These are phyloP conservation scores for Farysia itapuensis DNA, from an alignment of 1,284 basidiomycete species.

Conservation along the genomic window DNA sequence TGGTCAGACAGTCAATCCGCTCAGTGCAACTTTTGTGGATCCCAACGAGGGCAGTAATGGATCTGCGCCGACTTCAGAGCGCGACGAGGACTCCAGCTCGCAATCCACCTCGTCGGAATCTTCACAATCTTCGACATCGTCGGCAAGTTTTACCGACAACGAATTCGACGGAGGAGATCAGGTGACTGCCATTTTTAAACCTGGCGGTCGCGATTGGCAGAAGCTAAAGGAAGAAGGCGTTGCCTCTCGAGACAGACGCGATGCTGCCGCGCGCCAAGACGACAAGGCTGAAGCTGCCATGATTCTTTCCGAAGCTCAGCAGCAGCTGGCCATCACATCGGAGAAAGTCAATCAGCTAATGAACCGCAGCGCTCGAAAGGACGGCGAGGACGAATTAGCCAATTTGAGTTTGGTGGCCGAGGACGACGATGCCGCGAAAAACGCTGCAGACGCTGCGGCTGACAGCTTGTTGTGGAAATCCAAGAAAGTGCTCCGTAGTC, in stretches of 20 bases:
- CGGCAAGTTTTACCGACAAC: constrained; percentile 20
- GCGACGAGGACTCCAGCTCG: constrained; percentile 10
- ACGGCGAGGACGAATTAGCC: constrained; percentile 43
- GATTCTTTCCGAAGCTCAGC: constrained; percentile 32
- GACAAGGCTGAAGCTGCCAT: constrained; percentile 14
- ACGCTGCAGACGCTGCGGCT: constrained; percentile 32
- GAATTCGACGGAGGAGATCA: constrained; percentile 37
- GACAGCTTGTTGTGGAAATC: constrained; percentile 54
- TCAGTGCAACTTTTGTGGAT: constrained; percentile 29
- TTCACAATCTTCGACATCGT: constrained; percentile 24
- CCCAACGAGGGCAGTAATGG: constrained; percentile 5
- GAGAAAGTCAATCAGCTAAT: constrained; percentile 45
- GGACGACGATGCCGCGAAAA: constrained; percentile 26
- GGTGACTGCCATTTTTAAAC: constrained; percentile 48
- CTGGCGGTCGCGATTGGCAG: constrained; percentile 44
- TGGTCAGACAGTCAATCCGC: constrained; percentile 10
- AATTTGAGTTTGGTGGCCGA: constrained; percentile 37
- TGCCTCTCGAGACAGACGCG: constrained; percentile 37
- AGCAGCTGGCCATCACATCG: constrained; percentile 39
- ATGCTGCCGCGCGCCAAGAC: constrained; percentile 10
- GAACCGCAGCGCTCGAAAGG: constrained; percentile 22
- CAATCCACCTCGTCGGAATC: constrained; percentile 31
- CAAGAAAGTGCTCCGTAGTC: constrained; percentile 65
- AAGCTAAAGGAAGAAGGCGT: constrained; percentile 47
- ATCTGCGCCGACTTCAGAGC: not conserved